These are phyloP conservation scores for Amaranthus palmeri DNA, from an alignment of 148 eudicot genomes.

Conservation along the genomic window DNA sequence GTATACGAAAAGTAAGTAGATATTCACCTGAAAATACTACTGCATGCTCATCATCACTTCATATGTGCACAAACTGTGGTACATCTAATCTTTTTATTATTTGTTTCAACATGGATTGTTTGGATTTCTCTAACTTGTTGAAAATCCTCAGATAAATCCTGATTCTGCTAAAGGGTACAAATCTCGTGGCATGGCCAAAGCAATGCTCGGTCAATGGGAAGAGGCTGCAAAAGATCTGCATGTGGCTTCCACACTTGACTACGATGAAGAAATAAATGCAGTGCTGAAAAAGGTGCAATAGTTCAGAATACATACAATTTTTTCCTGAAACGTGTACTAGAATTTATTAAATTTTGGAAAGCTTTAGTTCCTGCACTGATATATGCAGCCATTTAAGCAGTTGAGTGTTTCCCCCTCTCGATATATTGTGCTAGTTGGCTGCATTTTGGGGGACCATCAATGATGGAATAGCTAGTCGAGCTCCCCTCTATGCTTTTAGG, in stretches of 20 bases:
- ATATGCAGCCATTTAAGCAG: too few species aligned
- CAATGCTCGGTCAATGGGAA: conserved; percentile 93
- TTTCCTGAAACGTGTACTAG: neutral
- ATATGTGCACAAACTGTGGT: neutral
- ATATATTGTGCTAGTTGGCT: neutral
- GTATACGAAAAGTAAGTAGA: neutral
- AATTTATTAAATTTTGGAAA: neutral
- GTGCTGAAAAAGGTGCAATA: conserved; percentile 60
- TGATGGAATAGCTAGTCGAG: too few species aligned
- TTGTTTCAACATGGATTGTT: neutral
- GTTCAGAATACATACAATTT: neutral
- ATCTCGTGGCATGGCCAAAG: conserved; percentile 74
- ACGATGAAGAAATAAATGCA: conserved; percentile 70
- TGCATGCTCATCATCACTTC: neutral
- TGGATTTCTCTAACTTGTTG: neutral
- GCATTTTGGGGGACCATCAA: neutral
- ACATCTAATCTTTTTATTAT: neutral
- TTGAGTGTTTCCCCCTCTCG: too few species aligned
- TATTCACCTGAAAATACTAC: neutral
- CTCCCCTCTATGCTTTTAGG: too few species aligned
- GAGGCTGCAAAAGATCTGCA: conserved; percentile 94
- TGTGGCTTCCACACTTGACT: conserved; percentile 75
- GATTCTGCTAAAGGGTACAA: conserved; percentile 96
- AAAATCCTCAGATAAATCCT: conserved; percentile 59
- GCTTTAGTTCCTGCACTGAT: too few species aligned